Conservation (phyloP, 805 yeast species). For the Pichia occidentalis region DNA sequence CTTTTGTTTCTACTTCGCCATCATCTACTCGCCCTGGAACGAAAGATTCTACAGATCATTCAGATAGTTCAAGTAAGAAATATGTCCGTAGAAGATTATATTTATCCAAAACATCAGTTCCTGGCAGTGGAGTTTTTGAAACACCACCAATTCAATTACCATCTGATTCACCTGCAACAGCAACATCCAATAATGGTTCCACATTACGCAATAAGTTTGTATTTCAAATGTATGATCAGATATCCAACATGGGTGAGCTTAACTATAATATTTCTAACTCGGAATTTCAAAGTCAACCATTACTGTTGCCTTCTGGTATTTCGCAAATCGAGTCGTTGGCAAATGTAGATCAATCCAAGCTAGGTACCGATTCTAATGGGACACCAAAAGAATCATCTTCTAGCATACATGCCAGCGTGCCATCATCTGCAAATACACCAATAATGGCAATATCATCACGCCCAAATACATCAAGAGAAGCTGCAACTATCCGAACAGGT, state of each 20-base stretch:
- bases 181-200: neutral
- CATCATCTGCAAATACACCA: neutral
- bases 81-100: conserved; percentile 10
- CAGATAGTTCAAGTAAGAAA: conserved; percentile 3
- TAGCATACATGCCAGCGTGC: too few species aligned
- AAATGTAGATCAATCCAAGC: too few species aligned
- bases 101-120: conserved; percentile 12
- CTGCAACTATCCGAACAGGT: too few species aligned
- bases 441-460: neutral
- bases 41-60: neutral
- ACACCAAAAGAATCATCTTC: too few species aligned
- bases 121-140: conserved; percentile 13
- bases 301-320: conserved; percentile 5
- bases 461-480: neutral
- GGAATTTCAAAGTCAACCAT: conserved; percentile 12
- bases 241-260: neutral
- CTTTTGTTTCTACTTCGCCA: neutral
- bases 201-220: conserved; percentile 7
- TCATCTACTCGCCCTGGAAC: neutral
- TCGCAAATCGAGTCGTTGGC: too few species aligned
- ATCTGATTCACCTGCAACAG: neutral
- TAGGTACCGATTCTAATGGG: too few species aligned
- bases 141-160: conserved; percentile 12
- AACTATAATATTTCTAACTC: neutral
- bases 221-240: conserved; percentile 9